These are phyloP conservation scores for Excoecaria cochinchinensis DNA, from an alignment of 345 rosid species.

Conservation along the genomic window DNA sequence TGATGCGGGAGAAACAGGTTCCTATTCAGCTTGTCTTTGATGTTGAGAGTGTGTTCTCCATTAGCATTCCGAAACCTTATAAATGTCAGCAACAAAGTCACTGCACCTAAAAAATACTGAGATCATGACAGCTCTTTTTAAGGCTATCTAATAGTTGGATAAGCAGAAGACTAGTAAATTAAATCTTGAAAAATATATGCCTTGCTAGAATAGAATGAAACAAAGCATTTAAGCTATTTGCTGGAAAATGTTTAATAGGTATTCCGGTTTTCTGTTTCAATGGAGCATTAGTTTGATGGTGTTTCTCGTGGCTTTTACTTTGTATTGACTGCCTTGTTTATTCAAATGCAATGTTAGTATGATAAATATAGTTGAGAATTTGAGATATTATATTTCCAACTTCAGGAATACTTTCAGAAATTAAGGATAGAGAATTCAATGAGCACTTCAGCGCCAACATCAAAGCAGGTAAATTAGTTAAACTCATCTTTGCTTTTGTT, in stretches of 20 bases:
- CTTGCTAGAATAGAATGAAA: neutral
- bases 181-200: neutral
- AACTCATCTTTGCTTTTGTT: neutral
- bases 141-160: neutral
- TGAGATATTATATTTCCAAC: neutral
- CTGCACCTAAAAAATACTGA: neutral
- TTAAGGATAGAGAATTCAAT: constrained; percentile 80
- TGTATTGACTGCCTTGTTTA: neutral
- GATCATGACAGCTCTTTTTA: neutral
- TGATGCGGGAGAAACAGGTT: constrained; percentile 93
- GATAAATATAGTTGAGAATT: neutral
- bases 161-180: neutral
- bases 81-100: neutral
- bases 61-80: neutral
- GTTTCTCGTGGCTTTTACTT: neutral
- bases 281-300: neutral
- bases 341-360: neutral
- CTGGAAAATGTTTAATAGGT: neutral
- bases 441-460: constrained; percentile 73
- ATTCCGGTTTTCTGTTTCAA: neutral
- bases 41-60: neutral
- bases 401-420: constrained; percentile 85
- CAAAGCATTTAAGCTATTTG: neutral
- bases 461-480: constrained; percentile 62
- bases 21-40: constrained; percentile 4